Evolutionary conservation across 805 yeast species (phyloP).

Genomic region (Spathaspora passalidarum): DNA sequence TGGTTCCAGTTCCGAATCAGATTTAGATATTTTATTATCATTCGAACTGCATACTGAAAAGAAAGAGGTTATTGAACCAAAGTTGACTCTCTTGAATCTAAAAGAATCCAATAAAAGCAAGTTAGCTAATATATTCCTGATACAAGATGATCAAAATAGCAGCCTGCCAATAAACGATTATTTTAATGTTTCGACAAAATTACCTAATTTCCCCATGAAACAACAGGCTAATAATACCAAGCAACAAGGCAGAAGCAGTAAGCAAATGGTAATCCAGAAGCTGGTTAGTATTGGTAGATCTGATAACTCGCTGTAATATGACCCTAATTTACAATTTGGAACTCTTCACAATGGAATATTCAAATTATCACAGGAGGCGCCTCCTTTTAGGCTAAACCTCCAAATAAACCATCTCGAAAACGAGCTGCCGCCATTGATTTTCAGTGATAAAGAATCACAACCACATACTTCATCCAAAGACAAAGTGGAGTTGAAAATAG

Average conservation of each 20-base stretch:
- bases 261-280: no score
- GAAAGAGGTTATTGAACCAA: neutral
- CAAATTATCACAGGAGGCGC: no score
- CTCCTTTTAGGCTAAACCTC: no score
- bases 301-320: no score
- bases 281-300: no score
- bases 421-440: no score
- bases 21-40: neutral
- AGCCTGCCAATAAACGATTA: neutral
- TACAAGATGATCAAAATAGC: neutral
- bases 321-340: no score
- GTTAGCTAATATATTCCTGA: neutral
- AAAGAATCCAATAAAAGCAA: neutral
- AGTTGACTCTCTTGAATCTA: neutral
- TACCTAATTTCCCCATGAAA: neutral
- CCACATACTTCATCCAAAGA: neutral
- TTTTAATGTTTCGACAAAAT: neutral
- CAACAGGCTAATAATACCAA: no score
- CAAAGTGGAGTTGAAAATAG: neutral
- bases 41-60: neutral
- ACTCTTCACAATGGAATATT: no score
- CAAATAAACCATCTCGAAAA: no score
- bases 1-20: neutral
- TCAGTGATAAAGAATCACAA: no score
- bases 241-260: no score